phyloP scores from a whole-genome alignment of 2,329 filamentous ascomycete genomes.

The Cladosporium phlei region DNA sequence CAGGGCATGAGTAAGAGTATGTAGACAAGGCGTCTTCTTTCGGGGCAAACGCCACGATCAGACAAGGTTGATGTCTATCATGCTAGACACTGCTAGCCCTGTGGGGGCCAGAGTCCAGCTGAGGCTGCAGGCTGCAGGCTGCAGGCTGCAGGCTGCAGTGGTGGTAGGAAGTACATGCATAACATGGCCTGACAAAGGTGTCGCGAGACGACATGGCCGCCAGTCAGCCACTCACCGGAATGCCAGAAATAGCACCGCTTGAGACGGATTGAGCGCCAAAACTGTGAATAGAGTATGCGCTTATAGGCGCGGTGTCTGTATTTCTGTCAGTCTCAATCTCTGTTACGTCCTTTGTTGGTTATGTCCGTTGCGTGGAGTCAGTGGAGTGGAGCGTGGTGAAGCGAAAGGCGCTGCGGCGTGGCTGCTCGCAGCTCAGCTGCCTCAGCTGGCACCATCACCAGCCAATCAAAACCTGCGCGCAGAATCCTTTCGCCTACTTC shows the following conservation, averaged over 20 bases:
- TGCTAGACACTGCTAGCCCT: constrained; percentile 6
- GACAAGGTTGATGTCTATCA: constrained; percentile 8
- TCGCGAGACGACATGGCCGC: constrained; percentile 5
- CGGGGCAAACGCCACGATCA: constrained; percentile 5
- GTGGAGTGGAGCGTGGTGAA: no score
- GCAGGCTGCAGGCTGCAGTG: no score
- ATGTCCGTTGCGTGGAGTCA: no score
- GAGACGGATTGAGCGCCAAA: no score
- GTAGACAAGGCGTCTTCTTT: neutral
- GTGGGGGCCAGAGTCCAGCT: constrained; percentile 13
- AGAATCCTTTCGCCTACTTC: constrained; percentile 3
- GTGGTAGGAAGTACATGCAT: no score
- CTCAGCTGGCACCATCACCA: neutral
- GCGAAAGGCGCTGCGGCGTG: constrained; percentile 6
- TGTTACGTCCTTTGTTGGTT: no score
- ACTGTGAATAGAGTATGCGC: no score
- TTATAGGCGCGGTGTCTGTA: no score
- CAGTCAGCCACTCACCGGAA: neutral
- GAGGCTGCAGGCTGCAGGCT: constrained; percentile 9
- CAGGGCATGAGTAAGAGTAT: constrained; percentile 5
- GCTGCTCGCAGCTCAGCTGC: constrained; percentile 10
- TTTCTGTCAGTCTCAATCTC: no score
- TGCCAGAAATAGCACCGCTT: neutral
- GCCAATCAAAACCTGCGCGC: neutral
- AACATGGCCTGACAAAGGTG: constrained; percentile 10